Evolutionary conservation across 1,284 basidiomycete genomes (phyloP).

Genomic region (Pseudozyma pruni): DNA sequence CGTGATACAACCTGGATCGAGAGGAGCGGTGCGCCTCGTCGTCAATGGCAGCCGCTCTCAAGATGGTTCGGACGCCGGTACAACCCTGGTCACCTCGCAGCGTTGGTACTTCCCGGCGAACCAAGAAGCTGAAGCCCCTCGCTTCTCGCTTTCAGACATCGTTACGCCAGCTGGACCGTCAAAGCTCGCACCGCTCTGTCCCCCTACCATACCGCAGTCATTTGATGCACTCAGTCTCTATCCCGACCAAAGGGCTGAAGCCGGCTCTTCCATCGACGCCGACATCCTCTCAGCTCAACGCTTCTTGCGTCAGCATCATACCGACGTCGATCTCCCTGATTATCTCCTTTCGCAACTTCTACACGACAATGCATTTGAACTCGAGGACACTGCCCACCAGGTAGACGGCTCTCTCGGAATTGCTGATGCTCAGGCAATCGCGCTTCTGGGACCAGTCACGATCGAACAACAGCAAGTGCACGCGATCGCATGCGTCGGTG

Average conservation of each 20-base stretch:
- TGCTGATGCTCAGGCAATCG: conserved; percentile 30
- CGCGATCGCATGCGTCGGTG: conserved; percentile 23
- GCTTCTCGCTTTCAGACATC: not conserved
- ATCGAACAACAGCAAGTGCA: conserved; percentile 1
- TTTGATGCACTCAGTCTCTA: conserved; percentile 12
- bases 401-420: conserved; percentile 23
- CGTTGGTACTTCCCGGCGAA: conserved; percentile 20
- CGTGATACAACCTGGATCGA: conserved; percentile 23
- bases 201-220: conserved; percentile 7
- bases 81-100: conserved; percentile 9
- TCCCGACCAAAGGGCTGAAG: conserved; percentile 2
- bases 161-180: not conserved
- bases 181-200: conserved; percentile 9
- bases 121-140: not conserved
- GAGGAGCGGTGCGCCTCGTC: conserved; percentile 29
- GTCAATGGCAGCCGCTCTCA: conserved; percentile 14
- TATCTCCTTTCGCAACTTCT: conserved; percentile 20
- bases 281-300: conserved; percentile 31
- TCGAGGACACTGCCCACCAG: conserved; percentile 8
- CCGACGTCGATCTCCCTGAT: conserved; percentile 36
- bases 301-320: conserved; percentile 20
- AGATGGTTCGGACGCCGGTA: not conserved
- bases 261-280: conserved; percentile 33
- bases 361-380: conserved; percentile 18
- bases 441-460: conserved; percentile 28